Percentiles rank a stretch among this genome's conserved stretches.
These are phyloP conservation scores for Aureobasidium lini DNA, from an alignment of 2,329 filamentous ascomycete species.

Conservation along the genomic window DNA sequence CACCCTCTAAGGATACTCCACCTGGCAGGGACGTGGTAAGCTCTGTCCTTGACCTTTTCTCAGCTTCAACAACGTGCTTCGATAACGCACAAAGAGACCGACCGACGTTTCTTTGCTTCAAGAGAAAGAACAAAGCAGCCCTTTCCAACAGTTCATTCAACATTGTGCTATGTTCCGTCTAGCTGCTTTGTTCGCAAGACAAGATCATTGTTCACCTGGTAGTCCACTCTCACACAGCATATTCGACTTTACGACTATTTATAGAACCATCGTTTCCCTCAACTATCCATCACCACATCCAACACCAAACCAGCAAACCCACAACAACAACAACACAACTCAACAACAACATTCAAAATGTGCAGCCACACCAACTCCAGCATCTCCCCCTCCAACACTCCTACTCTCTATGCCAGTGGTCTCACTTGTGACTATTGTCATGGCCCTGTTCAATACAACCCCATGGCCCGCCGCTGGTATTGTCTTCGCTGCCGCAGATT, in stretches of 20 bases:
- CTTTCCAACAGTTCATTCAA: neutral
- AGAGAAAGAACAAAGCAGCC: too few relatives aligned
- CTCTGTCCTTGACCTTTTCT: too few relatives aligned
- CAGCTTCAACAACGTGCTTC: too few relatives aligned
- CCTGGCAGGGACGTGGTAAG: too few relatives aligned
- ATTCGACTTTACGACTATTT: neutral
- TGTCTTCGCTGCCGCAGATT: too few relatives aligned
- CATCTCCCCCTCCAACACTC: neutral
- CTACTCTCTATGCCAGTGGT: neutral
- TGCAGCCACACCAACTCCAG: neutral
- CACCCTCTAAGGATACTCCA: too few relatives aligned
- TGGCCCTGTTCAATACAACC: too few relatives aligned
- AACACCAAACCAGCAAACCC: neutral
- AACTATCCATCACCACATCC: neutral
- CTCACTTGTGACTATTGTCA: too few relatives aligned
- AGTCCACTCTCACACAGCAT: neutral
- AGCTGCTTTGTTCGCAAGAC: neutral
- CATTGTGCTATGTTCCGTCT: neutral
- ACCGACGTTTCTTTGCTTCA: too few relatives aligned
- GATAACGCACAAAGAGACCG: too few relatives aligned
- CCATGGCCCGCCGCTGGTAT: too few relatives aligned
- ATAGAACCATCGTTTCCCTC: neutral
- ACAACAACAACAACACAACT: neutral
- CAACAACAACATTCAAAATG: neutral
- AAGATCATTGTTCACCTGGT: neutral